Percentiles rank a stretch among this genome's conserved stretches.
Conservation (phyloP, 331 rosid genomes). For the Prunus yedoensis region DNA sequence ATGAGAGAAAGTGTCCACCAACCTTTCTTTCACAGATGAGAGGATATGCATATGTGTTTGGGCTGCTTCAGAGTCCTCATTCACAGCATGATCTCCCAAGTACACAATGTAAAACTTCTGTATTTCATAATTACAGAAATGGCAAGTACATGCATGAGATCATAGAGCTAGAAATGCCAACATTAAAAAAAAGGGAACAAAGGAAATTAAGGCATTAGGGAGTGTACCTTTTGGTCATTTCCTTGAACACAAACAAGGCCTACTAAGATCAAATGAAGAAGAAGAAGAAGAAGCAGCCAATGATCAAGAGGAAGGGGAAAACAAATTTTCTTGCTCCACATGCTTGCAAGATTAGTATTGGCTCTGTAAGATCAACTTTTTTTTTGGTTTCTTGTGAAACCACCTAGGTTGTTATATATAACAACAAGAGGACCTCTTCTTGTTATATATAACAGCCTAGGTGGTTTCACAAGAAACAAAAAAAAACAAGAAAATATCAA, state of each 20-base stretch:
- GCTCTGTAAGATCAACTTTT: not conserved
- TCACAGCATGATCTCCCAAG: constrained; percentile 37
- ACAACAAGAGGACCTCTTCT: not conserved
- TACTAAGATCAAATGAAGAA: constrained; percentile 28
- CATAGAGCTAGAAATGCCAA: not conserved
- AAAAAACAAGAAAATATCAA: constrained; percentile 29
- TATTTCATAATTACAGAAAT: not conserved
- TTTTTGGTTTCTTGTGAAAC: no score
- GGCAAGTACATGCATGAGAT: not conserved
- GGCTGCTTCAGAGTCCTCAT: constrained; percentile 24
- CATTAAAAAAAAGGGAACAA: not conserved
- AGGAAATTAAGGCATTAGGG: not conserved
- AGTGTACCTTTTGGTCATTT: constrained; percentile 48
- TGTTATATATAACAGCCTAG: not conserved
- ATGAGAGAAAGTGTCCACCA: not conserved
- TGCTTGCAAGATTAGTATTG: constrained; percentile 5
- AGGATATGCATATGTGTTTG: constrained; percentile 56
- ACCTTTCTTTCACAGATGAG: constrained; percentile 73
- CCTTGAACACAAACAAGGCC: constrained; percentile 32
- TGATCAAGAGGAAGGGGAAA: constrained; percentile 16
- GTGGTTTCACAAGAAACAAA: constrained; percentile 24
- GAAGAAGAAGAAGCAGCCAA: constrained; percentile 25
- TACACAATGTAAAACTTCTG: constrained; percentile 76
- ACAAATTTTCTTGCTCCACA: constrained; percentile 28
- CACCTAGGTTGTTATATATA: no score